phyloP scores from a whole-genome alignment of 257 asterid genomes.

The Solanum chaucha region DNA sequence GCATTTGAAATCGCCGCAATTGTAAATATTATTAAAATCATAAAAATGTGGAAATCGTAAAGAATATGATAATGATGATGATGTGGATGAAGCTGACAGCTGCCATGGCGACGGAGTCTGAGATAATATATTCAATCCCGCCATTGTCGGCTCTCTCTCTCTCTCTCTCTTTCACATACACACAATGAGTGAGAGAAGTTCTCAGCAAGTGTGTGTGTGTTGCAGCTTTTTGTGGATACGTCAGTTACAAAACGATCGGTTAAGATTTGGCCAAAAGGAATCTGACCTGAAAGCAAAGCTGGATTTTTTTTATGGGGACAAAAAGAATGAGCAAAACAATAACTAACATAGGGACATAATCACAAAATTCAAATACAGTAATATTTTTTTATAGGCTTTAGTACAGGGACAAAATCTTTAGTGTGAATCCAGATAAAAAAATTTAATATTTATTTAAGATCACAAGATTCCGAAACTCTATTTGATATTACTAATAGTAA shows the following conservation, averaged over 20 bases:
- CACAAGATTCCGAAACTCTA: background rate
- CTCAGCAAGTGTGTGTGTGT: background rate
- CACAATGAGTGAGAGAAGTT: background rate
- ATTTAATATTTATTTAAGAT: background rate
- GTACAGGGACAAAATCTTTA: background rate
- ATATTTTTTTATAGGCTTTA: background rate
- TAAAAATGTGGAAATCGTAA: slow-evolving; percentile 8
- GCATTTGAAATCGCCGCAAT: slow-evolving; percentile 9
- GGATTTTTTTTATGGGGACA: background rate
- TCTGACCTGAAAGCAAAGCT: background rate
- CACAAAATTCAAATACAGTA: background rate
- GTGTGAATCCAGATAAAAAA: background rate
- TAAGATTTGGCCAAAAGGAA: background rate
- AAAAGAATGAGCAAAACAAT: background rate
- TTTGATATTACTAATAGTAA: background rate
- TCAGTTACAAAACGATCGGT: background rate
- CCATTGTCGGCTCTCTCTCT: slow-evolving; percentile 39
- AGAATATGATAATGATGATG: slow-evolving; percentile 9
- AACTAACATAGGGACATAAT: background rate
- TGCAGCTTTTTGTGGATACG: background rate
- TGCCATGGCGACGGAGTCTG: slow-evolving; percentile 27
- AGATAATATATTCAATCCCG: slow-evolving; percentile 47
- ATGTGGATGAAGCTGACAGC: slow-evolving; percentile 31
- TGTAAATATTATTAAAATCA: slow-evolving; percentile 3
- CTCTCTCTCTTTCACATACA: background rate